phyloP scores from a whole-genome alignment of 345 rosid species.

The Bruguiera parviflora region DNA sequence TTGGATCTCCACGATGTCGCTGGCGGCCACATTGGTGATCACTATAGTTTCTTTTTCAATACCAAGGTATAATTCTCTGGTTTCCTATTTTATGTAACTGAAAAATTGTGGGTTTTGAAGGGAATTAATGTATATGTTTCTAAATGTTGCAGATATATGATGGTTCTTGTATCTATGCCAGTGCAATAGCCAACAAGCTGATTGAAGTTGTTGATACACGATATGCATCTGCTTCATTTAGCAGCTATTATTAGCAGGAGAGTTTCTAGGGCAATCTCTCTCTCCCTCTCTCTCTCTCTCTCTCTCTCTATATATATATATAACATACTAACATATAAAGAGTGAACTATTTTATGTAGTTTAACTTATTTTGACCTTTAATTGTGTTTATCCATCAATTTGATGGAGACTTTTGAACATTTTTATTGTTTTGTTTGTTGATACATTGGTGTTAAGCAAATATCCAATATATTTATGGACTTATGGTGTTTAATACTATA shows the following conservation, averaged over 20 bases:
- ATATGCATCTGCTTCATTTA: constrained; percentile 18
- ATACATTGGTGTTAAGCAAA: too few relatives aligned
- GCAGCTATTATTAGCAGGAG: constrained; percentile 7
- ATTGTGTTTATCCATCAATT: too few relatives aligned
- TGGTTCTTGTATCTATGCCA: constrained; percentile 30
- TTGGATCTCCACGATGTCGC: constrained; percentile 83
- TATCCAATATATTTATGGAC: too few relatives aligned
- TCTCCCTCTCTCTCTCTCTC: too few relatives aligned
- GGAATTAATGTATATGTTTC: neutral
- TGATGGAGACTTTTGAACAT: too few relatives aligned
- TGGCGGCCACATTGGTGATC: constrained; percentile 84
- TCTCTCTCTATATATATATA: too few relatives aligned
- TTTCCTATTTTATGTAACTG: neutral
- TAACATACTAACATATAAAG: too few relatives aligned
- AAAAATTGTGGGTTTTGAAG: neutral
- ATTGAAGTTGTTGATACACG: constrained; percentile 29
- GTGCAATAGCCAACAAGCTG: constrained; percentile 31
- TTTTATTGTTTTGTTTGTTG: too few relatives aligned
- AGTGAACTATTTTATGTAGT: too few relatives aligned
- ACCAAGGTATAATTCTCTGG: constrained; percentile 53
- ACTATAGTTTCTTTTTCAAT: constrained; percentile 72
- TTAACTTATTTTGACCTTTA: too few relatives aligned
- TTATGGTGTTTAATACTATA: too few relatives aligned
- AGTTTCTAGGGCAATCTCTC: neutral
- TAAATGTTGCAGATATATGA: constrained; percentile 23